Percentiles rank a stretch among this genome's conserved stretches.
Evolutionary conservation across 2,329 filamentous ascomycete species (phyloP).

Genomic region (Talaromyces pinophilus): DNA sequence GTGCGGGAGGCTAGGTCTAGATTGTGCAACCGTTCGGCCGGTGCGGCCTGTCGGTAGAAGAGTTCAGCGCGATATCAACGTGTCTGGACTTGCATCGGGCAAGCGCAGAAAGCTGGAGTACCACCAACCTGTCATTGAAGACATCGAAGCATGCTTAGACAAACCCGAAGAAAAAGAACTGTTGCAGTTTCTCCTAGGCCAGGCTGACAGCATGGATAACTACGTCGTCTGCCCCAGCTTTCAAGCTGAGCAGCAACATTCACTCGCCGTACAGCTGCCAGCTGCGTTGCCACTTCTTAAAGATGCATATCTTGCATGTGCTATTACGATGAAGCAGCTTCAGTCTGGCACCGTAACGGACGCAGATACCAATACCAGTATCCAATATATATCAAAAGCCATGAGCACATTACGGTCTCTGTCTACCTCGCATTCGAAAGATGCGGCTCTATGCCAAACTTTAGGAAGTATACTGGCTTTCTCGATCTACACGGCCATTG

Average conservation of each 20-base stretch:
- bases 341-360: conserved; percentile 9
- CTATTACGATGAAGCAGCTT: conserved; percentile 16
- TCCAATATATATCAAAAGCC: conserved; percentile 13
- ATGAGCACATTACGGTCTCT: conserved; percentile 12
- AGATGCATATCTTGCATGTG: conserved; percentile 21
- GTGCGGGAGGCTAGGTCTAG: conserved; percentile 11
- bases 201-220: conserved; percentile 11
- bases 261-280: background rate
- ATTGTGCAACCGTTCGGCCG: conserved; percentile 13
- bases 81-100: background rate
- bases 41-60: conserved; percentile 16
- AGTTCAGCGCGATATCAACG: background rate
- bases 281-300: conserved; percentile 10
- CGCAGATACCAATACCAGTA: background rate
- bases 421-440: background rate
- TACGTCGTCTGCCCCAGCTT: conserved; percentile 18
- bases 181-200: conserved; percentile 15
- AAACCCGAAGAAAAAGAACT: conserved; percentile 16
- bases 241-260: conserved; percentile 14
- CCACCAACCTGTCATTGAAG: conserved; percentile 1
- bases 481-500: conserved; percentile 15
- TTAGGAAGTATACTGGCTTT: conserved; percentile 15
- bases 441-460: conserved; percentile 11
- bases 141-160: conserved; percentile 1
- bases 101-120: background rate